Percentiles rank a stretch among this genome's conserved stretches.
Conservation (phyloP, 495 filamentous ascomycete species). For the Xylaria intraflava region DNA sequence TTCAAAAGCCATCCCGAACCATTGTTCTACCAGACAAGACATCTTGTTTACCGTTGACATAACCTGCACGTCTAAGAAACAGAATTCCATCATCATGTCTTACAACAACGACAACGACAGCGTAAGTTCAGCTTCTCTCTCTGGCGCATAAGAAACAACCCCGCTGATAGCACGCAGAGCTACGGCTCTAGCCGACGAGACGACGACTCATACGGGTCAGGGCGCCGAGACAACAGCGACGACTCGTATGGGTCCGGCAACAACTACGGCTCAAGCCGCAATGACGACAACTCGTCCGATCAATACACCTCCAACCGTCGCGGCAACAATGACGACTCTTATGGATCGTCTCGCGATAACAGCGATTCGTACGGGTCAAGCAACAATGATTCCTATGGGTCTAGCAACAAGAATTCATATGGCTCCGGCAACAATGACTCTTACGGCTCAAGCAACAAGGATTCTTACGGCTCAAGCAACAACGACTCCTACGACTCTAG, state of each 20-base stretch:
- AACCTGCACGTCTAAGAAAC: not conserved
- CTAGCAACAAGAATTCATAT: too few relatives aligned
- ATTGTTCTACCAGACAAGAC: not conserved
- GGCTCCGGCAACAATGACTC: constrained; percentile 9
- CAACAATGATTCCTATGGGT: constrained; percentile 11
- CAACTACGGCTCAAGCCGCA: constrained; percentile 4
- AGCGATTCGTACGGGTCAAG: constrained; percentile 13
- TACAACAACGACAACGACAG: constrained; percentile 19
- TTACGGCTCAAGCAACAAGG: constrained; percentile 12
- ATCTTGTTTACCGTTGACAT: not conserved
- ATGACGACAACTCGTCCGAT: constrained; percentile 10
- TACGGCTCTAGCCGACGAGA: constrained; percentile 9
- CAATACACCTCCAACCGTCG: not conserved
- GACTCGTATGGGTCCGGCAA: constrained; percentile 17
- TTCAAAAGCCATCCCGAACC: not conserved
- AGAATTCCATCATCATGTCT: constrained; percentile 23
- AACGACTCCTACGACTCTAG: constrained; percentile 21
- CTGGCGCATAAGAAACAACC: not conserved
- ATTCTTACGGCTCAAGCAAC: constrained; percentile 23
- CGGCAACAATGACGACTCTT: not conserved
- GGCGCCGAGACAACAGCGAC: constrained; percentile 9
- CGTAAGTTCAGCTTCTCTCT: constrained; percentile 2
- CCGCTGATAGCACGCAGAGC: constrained; percentile 17
- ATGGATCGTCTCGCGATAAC: constrained; percentile 7
- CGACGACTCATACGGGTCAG: constrained; percentile 11